Base-by-base conservation (phyloP, 805 yeast genomes). In the Cyberlindnera euphorbiae region DNA sequence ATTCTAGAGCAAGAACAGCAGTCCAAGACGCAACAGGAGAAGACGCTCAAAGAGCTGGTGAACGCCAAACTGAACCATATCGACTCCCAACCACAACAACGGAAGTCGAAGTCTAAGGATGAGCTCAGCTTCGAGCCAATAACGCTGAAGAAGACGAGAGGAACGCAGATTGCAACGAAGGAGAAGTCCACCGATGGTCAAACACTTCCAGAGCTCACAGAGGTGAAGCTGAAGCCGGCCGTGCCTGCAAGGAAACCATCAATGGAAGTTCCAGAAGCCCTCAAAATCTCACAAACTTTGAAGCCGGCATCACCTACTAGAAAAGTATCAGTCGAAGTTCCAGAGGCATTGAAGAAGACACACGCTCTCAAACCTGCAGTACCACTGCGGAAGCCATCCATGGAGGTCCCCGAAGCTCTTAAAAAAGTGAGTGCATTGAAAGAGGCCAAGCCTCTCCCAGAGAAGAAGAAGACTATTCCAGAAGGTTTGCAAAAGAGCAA, bases 271-370 rank as follows among this genome's bases (percentile, higher is more conserved):
- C 53, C 52, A 11, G 58, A 53, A 28, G 55, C 53, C 3, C 19
- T 50, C 7, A 22, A 26, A 26, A 42, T 25, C 23, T 25, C 36
- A 22, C 38, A 39, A 15, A 34, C 28, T 13, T 18, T 53, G 33
- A 53, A 49, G 22, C 56, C 57, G 5, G 37, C 55, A n/a, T 18
- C 39, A 2, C 53, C 52, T 4, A 15, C 24, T 3, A 36, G 52
- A 17, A 49, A 52, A 22, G 42, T 42, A 7, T 46, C 52, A 1
- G 5, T 36, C 4, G 38, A 47, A 3, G 28, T 45, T 0, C 55
- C 54, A 6, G 58, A 53, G 30, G 55, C 53, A 4, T 24, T 52
- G 12, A 26, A 30, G 27, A 44, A 33, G 30, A 31, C 38, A 21
- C 38, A 39, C 14, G 31, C 24, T 8, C 26, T 53, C 19, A 53